Conservation (phyloP, 2,329 filamentous ascomycete genomes). For the Claviceps monticola region DNA sequence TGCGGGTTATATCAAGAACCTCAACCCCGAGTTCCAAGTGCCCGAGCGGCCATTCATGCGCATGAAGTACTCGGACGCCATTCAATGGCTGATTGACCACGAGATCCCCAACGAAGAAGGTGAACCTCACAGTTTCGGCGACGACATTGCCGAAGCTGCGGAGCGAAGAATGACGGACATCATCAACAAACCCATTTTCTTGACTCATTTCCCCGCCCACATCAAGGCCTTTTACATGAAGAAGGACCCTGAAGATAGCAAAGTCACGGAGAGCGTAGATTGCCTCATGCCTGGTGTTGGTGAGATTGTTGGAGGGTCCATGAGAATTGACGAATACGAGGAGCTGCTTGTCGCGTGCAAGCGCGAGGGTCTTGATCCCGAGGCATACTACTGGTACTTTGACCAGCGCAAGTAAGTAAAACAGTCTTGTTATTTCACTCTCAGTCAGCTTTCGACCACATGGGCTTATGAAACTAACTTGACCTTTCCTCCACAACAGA, state of each 20-base stretch:
- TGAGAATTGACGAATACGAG: slow-evolving; percentile 88
- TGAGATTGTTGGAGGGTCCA: slow-evolving; percentile 90
- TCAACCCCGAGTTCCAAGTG: slow-evolving; percentile 81
- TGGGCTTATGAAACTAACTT: neutral
- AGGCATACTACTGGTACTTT: slow-evolving; percentile 95
- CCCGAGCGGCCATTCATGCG: slow-evolving; percentile 80
- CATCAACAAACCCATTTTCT: slow-evolving; percentile 88
- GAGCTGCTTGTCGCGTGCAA: slow-evolving; percentile 82
- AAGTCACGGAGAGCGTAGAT: slow-evolving; percentile 90
- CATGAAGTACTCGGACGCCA: slow-evolving; percentile 90
- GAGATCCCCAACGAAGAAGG: slow-evolving; percentile 89
- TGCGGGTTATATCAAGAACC: slow-evolving; percentile 60
- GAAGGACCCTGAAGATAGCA: slow-evolving; percentile 61
- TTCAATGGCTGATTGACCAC: slow-evolving; percentile 83
- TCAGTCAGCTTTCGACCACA: neutral
- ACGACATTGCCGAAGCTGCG: slow-evolving; percentile 95
- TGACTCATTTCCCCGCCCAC: slow-evolving; percentile 92
- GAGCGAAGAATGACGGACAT: slow-evolving; percentile 95
- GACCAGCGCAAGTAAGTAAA: slow-evolving; percentile 65
- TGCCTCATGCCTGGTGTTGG: slow-evolving; percentile 80
- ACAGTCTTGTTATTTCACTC: neutral
- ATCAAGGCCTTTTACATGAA: slow-evolving; percentile 99
- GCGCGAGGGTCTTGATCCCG: slow-evolving; percentile 70
- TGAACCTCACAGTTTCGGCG: slow-evolving; percentile 78
- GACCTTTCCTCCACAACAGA: slow-evolving; percentile 2